Percentiles rank a stretch among this genome's conserved stretches.
Conservation (phyloP, 257 asterid genomes). For the Petunia secreta region DNA sequence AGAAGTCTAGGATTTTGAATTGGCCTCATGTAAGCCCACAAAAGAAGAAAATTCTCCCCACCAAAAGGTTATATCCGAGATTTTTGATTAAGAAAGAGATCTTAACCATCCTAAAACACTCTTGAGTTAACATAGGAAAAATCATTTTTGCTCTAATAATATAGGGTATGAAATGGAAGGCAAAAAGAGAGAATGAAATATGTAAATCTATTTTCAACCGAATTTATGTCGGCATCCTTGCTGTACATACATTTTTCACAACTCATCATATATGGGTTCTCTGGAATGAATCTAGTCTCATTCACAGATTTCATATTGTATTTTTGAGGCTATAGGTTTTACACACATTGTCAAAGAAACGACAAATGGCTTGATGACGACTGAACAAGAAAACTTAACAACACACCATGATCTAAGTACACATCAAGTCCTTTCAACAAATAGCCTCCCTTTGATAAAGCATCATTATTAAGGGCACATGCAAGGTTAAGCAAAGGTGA, state of each 20-base stretch:
- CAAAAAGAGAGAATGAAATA: not conserved
- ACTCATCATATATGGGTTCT: not conserved
- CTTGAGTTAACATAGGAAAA: too few species aligned
- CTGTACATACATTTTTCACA: not conserved
- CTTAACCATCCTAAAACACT: too few species aligned
- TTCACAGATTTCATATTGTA: not conserved
- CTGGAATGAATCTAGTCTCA: not conserved
- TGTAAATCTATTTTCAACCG: not conserved
- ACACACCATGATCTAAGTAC: not conserved
- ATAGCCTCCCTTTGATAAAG: not conserved
- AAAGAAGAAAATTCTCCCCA: too few species aligned
- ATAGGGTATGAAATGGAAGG: too few species aligned
- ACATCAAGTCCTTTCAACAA: not conserved
- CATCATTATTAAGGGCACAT: conserved; percentile 14
- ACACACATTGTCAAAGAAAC: not conserved
- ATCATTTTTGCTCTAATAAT: too few species aligned
- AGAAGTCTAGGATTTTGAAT: too few species aligned
- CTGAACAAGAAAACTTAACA: not conserved
- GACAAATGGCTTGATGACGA: not conserved
- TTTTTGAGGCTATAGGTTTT: not conserved
- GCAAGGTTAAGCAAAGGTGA: not conserved
- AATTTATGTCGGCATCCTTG: not conserved
- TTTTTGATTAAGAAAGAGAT: too few species aligned
- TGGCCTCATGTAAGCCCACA: too few species aligned
- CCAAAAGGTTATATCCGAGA: too few species aligned